Conservation (phyloP, 139 green algal genomes). For the Haematococcus lacustris region DNA sequence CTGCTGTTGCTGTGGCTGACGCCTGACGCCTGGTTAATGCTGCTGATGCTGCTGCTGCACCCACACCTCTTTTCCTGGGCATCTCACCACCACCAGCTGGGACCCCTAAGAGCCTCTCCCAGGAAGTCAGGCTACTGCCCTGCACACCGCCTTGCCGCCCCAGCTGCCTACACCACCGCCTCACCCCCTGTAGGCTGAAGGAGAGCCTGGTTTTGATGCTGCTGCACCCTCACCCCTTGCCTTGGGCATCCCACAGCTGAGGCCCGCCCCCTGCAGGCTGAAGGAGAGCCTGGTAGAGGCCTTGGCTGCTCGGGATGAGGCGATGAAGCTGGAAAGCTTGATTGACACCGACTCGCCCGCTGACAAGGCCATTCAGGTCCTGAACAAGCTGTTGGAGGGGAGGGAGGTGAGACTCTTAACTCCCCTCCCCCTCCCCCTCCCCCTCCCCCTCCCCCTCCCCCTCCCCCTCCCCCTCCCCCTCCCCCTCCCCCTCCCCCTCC, state of each 20-base stretch:
- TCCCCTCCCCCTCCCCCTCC: too few relatives aligned
- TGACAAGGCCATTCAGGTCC: conserved; percentile 33
- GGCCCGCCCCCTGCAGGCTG: not conserved
- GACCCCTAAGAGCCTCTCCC: not conserved
- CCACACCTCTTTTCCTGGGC: not conserved
- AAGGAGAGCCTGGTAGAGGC: conserved; percentile 9
- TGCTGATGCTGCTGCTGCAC: not conserved
- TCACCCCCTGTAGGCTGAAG: not conserved
- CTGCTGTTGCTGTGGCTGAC: not conserved
- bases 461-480: too few relatives aligned
- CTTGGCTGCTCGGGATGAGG: not conserved
- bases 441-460: too few relatives aligned
- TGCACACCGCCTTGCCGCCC: not conserved
- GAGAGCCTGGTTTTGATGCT: not conserved
- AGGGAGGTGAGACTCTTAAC: not conserved
- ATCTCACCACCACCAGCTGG: not conserved
- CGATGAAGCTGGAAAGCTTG: not conserved
- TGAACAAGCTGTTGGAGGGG: conserved; percentile 28
- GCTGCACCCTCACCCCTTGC: not conserved
- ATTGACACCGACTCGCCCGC: conserved; percentile 29
- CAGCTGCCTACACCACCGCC: not conserved
- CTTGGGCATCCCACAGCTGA: not conserved
- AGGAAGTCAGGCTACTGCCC: not conserved
- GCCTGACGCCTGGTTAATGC: not conserved
- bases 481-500: too few relatives aligned